These are phyloP conservation scores for Blastocrithidia nonstop DNA, from an alignment of 208 protist genomes.

Conservation along the genomic window DNA sequence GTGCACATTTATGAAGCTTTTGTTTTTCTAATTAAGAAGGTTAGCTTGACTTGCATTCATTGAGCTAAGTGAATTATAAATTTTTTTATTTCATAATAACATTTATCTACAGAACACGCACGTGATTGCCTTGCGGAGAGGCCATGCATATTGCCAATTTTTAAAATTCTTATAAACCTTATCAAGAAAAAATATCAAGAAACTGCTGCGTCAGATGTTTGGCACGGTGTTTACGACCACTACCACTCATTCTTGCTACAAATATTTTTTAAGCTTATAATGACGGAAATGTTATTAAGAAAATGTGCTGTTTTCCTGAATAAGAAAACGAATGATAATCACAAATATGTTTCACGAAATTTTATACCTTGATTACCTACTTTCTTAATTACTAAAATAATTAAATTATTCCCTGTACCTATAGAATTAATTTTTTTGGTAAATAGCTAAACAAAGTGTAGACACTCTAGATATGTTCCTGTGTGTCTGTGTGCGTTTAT, in stretches of 20 bases:
- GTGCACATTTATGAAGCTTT: neutral
- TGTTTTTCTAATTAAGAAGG: too few species aligned
- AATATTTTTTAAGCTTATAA: too few species aligned
- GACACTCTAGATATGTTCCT: constrained; percentile 2
- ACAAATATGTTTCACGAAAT: too few species aligned
- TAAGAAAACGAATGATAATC: too few species aligned
- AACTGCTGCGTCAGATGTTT: constrained; percentile 73
- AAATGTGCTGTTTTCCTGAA: too few species aligned
- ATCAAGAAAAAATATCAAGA: constrained; percentile 38
- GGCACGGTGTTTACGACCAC: constrained; percentile 64
- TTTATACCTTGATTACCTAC: too few species aligned
- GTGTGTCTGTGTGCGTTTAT: constrained; percentile 1
- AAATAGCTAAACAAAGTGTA: constrained; percentile 1
- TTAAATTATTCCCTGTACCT: constrained; percentile 1
- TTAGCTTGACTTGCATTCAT: too few species aligned
- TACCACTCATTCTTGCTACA: constrained; percentile 54
- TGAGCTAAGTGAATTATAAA: too few species aligned
- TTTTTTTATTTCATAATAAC: neutral
- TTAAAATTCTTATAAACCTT: constrained; percentile 22
- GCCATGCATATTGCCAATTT: constrained; percentile 50
- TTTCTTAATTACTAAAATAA: too few species aligned
- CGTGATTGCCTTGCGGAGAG: constrained; percentile 51
- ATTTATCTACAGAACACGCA: constrained; percentile 34
- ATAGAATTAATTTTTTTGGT: neutral
- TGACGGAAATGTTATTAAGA: constrained; percentile 3